Conservation (phyloP, 805 yeast genomes). For the Barnettozyma populi region DNA sequence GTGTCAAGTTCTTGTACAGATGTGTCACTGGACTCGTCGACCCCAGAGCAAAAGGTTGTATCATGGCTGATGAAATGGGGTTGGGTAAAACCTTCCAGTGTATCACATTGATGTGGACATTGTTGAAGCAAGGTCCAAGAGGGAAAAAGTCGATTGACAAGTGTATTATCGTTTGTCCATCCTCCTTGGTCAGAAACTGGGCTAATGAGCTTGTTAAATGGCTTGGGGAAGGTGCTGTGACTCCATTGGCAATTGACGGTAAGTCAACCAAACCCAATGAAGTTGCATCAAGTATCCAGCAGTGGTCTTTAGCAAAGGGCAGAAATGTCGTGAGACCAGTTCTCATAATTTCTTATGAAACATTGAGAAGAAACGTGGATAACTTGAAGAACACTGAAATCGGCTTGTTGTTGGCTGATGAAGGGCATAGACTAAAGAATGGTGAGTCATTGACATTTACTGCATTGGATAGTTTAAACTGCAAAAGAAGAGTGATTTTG, state of each 20-base stretch:
- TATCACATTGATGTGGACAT: conserved; percentile 86
- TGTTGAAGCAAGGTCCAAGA: conserved; percentile 82
- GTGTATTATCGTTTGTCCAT: conserved; percentile 91
- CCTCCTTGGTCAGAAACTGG: conserved; percentile 92
- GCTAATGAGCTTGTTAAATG: conserved; percentile 93
- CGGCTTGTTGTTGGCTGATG: conserved; percentile 83
- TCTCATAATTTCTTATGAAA: conserved; percentile 88
- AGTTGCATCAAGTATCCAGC: conserved; percentile 58
- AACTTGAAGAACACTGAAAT: conserved; percentile 70
- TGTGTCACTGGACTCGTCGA: conserved; percentile 87
- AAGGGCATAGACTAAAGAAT: conserved; percentile 78
- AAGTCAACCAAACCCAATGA: conserved; percentile 69
- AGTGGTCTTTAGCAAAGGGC: conserved; percentile 88
- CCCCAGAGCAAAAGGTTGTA: conserved; percentile 86
- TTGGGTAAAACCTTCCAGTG: conserved; percentile 89
- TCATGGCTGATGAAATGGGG: conserved; percentile 99
- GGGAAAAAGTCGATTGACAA: conserved; percentile 77
- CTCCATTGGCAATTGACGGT: conserved; percentile 91
- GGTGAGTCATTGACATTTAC: conserved; percentile 91
- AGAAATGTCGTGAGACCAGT: conserved; percentile 90
- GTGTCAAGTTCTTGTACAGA: conserved; percentile 83
- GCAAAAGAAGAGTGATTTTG: conserved; percentile 82
- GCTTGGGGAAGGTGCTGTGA: conserved; percentile 87
- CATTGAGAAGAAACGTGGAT: conserved; percentile 79
- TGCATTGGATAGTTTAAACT: conserved; percentile 75